Percentiles rank a stretch among this genome's conserved stretches.
Evolutionary conservation across 2,329 filamentous ascomycete species (phyloP).

Genomic region (Penicillium italicum): DNA sequence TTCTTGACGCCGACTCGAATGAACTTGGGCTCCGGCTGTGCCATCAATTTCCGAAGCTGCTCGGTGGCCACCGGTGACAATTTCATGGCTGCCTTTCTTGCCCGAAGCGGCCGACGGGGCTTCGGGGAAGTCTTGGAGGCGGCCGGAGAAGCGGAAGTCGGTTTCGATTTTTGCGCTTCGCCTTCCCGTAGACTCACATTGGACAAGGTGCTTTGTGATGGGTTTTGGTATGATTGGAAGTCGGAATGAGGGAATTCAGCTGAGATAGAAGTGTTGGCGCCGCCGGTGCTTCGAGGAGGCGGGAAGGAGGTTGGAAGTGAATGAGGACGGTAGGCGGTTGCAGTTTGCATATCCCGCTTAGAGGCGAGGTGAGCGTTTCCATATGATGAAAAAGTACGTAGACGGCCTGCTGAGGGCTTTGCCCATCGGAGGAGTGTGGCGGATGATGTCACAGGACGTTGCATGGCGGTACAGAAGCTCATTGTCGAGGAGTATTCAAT

Average conservation of each 20-base stretch:
- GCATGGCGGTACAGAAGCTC: conserved; percentile 38
- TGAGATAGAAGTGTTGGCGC: conserved; percentile 60
- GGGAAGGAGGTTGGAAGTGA: conserved; percentile 55
- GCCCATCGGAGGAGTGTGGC: conserved; percentile 40
- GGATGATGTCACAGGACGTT: conserved; percentile 48
- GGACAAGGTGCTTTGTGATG: conserved; percentile 33
- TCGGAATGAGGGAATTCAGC: conserved; percentile 49
- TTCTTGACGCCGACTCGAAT: conserved; percentile 95
- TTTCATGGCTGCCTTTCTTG: conserved; percentile 88
- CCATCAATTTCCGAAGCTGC: conserved; percentile 71
- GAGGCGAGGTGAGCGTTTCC: conserved; percentile 46
- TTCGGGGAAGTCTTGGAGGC: conserved; percentile 47
- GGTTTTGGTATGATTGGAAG: conserved; percentile 45
- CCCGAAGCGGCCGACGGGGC: conserved; percentile 65
- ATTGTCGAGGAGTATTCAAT: conserved; percentile 27
- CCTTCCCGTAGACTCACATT: conserved; percentile 55
- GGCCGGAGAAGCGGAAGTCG: conserved; percentile 36
- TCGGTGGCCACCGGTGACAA: conserved; percentile 75
- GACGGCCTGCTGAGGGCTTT: conserved; percentile 36
- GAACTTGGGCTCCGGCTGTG: conserved; percentile 83
- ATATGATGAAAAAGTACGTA: conserved; percentile 49
- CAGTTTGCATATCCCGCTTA: conserved; percentile 62
- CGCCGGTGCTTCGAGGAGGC: conserved; percentile 55
- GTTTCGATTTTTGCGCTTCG: conserved; percentile 65
- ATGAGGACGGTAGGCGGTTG: conserved; percentile 61